Conservation (phyloP, 2,329 filamentous ascomycete species). For the Aspergillus nomiae region DNA sequence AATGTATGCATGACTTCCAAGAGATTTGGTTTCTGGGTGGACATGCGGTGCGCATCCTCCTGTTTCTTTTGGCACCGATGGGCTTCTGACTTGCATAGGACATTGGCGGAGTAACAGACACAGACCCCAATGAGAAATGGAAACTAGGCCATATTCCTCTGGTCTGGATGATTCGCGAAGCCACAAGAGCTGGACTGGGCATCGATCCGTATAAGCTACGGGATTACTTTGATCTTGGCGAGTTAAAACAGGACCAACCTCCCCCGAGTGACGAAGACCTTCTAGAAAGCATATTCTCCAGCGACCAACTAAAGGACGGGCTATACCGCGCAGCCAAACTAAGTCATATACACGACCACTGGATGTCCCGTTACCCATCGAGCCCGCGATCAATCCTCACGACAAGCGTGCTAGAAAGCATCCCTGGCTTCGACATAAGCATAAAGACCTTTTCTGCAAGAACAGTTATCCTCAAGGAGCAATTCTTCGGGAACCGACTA, state of each 20-base stretch:
- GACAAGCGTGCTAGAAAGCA: not conserved
- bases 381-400: not conserved
- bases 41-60: not conserved
- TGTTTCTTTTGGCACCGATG: too few species aligned
- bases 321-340: not conserved
- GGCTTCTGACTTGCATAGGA: not conserved
- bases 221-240: not conserved
- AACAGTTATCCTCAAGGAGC: not conserved
- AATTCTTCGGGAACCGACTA: not conserved
- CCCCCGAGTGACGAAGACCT: not conserved
- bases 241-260: not conserved
- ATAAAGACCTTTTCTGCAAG: not conserved
- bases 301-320: not conserved
- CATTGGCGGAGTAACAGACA: not conserved
- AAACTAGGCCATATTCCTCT: not conserved
- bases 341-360: not conserved
- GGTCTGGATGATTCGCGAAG: not conserved
- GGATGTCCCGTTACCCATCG: not conserved
- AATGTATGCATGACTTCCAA: not conserved
- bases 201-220: not conserved
- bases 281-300: not conserved
- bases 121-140: not conserved
- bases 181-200: not conserved
- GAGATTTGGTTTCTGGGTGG: slow-evolving; percentile 1
- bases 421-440: not conserved